These are phyloP conservation scores for Tilletia indica DNA, from an alignment of 1,284 basidiomycete species.

Conservation along the genomic window DNA sequence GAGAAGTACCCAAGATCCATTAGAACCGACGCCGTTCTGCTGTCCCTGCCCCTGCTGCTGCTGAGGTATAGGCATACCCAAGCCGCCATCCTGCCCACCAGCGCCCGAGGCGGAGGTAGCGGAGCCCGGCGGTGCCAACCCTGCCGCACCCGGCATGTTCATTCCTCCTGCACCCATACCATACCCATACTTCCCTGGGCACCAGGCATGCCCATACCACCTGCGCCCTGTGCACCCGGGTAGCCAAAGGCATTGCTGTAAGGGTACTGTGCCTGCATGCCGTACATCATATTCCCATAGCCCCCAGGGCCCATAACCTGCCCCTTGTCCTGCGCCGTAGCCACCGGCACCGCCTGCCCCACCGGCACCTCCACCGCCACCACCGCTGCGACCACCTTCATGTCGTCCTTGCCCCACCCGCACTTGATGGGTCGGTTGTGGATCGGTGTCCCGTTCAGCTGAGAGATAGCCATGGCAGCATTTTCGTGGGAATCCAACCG, in stretches of 20 bases:
- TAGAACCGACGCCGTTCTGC: neutral
- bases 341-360: neutral
- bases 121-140: neutral
- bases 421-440: conserved; percentile 94
- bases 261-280: conserved; percentile 14
- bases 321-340: neutral
- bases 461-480: conserved; percentile 92
- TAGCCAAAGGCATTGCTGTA: conserved; percentile 13
- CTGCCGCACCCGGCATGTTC: conserved; percentile 3
- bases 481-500: conserved; percentile 97
- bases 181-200: neutral
- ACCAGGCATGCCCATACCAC: neutral
- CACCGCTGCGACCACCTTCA: neutral
- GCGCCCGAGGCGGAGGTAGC: neutral
- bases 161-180: neutral
- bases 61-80: neutral
- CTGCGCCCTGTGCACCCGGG: neutral
- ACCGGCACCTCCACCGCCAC: neutral
- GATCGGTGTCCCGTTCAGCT: conserved; percentile 88
- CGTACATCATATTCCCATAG: conserved; percentile 17
- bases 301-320: neutral
- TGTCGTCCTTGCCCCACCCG: conserved; percentile 88
- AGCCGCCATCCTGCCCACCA: neutral
- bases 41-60: neutral
- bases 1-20: neutral